Percentiles rank a stretch among this genome's conserved stretches.
Conservation (phyloP, 2,329 filamentous ascomycete species). For the Fusarium mundagurra region DNA sequence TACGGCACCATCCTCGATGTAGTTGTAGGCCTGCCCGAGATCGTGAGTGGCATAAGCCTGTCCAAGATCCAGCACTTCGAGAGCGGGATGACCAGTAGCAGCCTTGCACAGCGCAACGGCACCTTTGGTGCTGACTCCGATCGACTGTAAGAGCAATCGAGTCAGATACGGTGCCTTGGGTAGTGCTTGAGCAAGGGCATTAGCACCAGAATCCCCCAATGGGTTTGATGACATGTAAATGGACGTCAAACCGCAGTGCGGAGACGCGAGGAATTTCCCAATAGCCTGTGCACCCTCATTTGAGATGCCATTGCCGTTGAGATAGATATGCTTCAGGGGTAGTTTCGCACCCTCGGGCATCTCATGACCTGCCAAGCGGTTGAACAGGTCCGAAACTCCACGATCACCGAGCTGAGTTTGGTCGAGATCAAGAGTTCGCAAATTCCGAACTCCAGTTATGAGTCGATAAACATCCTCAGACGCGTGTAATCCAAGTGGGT, state of each 20-base stretch:
- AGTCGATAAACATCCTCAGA: conserved; percentile 55
- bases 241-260: conserved; percentile 48
- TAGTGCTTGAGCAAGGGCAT: conserved; percentile 46
- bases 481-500: conserved; percentile 56
- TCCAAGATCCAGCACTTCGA: conserved; percentile 55
- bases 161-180: conserved; percentile 47
- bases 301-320: conserved; percentile 51
- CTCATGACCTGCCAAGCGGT: conserved; percentile 46
- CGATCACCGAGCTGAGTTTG: conserved; percentile 61
- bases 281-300: conserved; percentile 44
- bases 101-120: conserved; percentile 51
- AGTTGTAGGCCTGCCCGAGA: conserved; percentile 58
- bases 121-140: conserved; percentile 54
- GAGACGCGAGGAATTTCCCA: conserved; percentile 46
- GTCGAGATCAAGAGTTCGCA: conserved; percentile 63
- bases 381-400: conserved; percentile 57
- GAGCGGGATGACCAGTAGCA: conserved; percentile 46
- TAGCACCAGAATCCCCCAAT: conserved; percentile 47
- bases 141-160: conserved; percentile 54
- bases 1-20: conserved; percentile 52
- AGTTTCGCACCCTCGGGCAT: conserved; percentile 42
- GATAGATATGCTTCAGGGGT: conserved; percentile 49
- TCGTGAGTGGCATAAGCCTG: conserved; percentile 59
- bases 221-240: conserved; percentile 53
- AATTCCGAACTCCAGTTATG: conserved; percentile 53